A percentile compares a stretch with the other conserved stretches of the same genome.
Evolutionary conservation across 2,329 filamentous ascomycete genomes (phyloP).

Genomic region (Cytospora chrysosperma): DNA sequence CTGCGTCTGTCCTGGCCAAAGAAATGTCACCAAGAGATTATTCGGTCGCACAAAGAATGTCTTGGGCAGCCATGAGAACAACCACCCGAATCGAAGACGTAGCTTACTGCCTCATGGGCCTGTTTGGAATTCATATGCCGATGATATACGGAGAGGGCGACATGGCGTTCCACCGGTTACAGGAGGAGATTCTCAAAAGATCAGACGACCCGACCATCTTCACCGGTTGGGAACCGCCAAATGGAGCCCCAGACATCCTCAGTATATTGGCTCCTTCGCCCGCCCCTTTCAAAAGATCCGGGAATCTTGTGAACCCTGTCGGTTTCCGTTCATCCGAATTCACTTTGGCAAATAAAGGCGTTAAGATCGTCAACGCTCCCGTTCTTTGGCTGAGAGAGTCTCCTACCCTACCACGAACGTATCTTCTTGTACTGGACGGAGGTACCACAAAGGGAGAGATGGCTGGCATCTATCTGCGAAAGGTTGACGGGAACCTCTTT

Average conservation of each 20-base stretch:
- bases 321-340: not conserved
- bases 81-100: not conserved
- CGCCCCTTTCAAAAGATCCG: not conserved
- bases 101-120: not conserved
- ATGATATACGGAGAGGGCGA: constrained; percentile 4
- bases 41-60: not conserved
- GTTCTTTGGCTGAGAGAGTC: too few relatives aligned
- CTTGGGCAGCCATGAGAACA: not conserved
- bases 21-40: not conserved
- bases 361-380: not conserved
- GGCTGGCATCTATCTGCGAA: not conserved
- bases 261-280: not conserved
- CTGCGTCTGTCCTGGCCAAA: constrained; percentile 16
- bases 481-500: not conserved
- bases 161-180: not conserved
- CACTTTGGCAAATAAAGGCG: not conserved
- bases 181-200: not conserved
- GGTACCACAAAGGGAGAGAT: not conserved
- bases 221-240: not conserved
- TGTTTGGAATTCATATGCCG: not conserved
- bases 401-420: too few relatives aligned
- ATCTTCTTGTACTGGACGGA: not conserved
- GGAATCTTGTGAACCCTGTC: too few relatives aligned
- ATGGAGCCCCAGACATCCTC: not conserved
- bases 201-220: not conserved